Base-by-base conservation (phyloP, 179 eudicot species). In the Beta corolliflora region DNA sequence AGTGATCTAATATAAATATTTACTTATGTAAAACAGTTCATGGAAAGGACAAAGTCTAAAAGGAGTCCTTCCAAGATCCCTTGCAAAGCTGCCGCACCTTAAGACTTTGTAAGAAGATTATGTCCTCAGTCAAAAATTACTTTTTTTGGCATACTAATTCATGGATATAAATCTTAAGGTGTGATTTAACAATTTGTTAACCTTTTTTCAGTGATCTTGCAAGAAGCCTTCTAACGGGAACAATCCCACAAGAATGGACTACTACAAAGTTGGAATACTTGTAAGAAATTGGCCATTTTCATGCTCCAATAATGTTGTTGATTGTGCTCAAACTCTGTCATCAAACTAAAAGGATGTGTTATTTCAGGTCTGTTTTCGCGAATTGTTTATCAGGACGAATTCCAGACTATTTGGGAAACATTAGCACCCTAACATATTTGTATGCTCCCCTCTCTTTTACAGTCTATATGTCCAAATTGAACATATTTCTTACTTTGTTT, bases 321-420 rank as follows among this genome's bases (percentile, higher is more conserved):
- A 36, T 36, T 25, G 13, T 29, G 19, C 77, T 25, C 15, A 31
- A 14, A 73, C 29, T 73, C 77, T 73, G 48, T n/a, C 1, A 54
- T 64, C 8, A 21, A 8, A 45, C 46, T 54, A 54, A 73, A 14
- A 25, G 18, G 58, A 61, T 71, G 56, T 16, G 36, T 55, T 23
- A n/a, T 46, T 81, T 77, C 82, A 91, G 93, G 83, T 45, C 81
- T 60, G 36, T 86, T 70, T 19, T 61, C 25, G 78, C 82, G 15
- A 91, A 91, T 77, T 84, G 84, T 46, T 80, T 89, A 79, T 86
- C 89, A 64, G 93, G 93, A 41, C 73, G 81, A 41, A 88, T 91
- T 75, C 93, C 93, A 19, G 58, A 44, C 55, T 85, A 86, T 77
- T 67, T 91, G 77, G 93, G 89, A 76, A 81, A 81, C 53, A 86